Evolutionary conservation across 2,329 filamentous ascomycete genomes (phyloP).

Genomic region (Parastagonospora avenae): DNA sequence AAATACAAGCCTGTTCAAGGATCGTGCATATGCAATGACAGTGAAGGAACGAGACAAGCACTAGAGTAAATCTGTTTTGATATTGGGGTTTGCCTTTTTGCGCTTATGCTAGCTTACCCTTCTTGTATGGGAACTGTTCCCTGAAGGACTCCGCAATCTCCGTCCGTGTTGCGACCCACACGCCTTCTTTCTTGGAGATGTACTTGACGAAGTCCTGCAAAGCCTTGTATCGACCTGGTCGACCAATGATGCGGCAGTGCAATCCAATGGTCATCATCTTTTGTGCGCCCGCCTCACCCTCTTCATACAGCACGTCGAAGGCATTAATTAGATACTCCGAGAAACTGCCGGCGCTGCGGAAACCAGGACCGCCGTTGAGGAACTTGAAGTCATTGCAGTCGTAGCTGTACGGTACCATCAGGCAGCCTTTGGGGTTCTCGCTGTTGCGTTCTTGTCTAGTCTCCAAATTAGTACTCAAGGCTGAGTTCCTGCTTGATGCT

Average conservation of each 20-base stretch:
- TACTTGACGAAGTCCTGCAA: slow-evolving; percentile 61
- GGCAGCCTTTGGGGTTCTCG: slow-evolving; percentile 52
- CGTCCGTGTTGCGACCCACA: slow-evolving; percentile 60
- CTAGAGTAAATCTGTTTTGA: too few relatives aligned
- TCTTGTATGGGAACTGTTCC: slow-evolving; percentile 56
- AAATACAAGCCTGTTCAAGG: too few relatives aligned
- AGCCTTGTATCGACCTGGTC: slow-evolving; percentile 58
- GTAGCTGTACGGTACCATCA: slow-evolving; percentile 62
- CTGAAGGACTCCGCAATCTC: slow-evolving; percentile 59
- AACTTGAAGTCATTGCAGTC: slow-evolving; percentile 62
- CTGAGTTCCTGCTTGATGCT: neutral
- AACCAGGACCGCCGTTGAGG: slow-evolving; percentile 51
- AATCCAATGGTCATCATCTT: slow-evolving; percentile 63
- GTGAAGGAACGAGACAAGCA: too few relatives aligned
- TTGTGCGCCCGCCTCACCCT: slow-evolving; percentile 47
- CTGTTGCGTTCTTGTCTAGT: slow-evolving; percentile 48
- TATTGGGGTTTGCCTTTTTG: too few relatives aligned
- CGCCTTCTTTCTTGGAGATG: slow-evolving; percentile 58
- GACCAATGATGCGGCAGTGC: slow-evolving; percentile 60
- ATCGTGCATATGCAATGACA: too few relatives aligned
- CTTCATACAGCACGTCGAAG: slow-evolving; percentile 61
- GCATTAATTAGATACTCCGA: slow-evolving; percentile 56
- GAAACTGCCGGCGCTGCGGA: slow-evolving; percentile 53
- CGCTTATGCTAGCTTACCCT: slow-evolving; percentile 43
- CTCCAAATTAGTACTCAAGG: neutral